phyloP scores from a whole-genome alignment of 2,329 filamentous ascomycete genomes.

The Orbilia javanica region DNA sequence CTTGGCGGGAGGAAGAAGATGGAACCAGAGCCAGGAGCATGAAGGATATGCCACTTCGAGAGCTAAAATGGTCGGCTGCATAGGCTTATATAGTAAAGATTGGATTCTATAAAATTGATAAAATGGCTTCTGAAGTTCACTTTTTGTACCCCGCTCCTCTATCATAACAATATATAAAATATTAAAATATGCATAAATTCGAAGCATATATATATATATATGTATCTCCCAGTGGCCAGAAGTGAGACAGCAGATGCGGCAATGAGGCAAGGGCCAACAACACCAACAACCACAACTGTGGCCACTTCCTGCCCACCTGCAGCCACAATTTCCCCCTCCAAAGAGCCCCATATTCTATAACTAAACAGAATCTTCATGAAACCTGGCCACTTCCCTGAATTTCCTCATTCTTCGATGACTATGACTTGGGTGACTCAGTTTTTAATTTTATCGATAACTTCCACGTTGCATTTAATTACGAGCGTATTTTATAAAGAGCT shows the following conservation, averaged over 20 bases:
- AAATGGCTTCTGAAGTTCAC: too few relatives aligned
- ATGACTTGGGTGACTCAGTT: conserved; percentile 7
- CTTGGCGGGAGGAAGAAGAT: neutral
- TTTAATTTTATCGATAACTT: conserved; percentile 4
- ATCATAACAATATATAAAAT: too few relatives aligned
- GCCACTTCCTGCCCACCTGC: neutral
- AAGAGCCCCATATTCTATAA: neutral
- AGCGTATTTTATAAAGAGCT: conserved; percentile 9
- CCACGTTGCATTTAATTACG: conserved; percentile 1
- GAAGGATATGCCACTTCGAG: neutral
- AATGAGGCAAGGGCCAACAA: conserved; percentile 2
- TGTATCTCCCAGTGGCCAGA: neutral
- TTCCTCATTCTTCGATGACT: conserved; percentile 25
- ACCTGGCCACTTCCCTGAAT: conserved; percentile 20
- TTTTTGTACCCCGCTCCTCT: too few relatives aligned
- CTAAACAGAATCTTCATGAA: conserved; percentile 6
- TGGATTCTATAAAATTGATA: too few relatives aligned
- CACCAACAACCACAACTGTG: conserved; percentile 20
- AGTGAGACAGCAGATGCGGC: neutral
- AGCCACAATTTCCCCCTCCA: neutral
- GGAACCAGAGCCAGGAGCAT: neutral
- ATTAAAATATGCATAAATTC: too few relatives aligned
- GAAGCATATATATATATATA: too few relatives aligned
- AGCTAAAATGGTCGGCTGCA: neutral
- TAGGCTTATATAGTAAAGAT: too few relatives aligned